Evolutionary conservation across 169 alveolate species (phyloP), one percentile per base, ranked within the genome.

Genomic region (Cyclospora cayetanensis): DNA sequence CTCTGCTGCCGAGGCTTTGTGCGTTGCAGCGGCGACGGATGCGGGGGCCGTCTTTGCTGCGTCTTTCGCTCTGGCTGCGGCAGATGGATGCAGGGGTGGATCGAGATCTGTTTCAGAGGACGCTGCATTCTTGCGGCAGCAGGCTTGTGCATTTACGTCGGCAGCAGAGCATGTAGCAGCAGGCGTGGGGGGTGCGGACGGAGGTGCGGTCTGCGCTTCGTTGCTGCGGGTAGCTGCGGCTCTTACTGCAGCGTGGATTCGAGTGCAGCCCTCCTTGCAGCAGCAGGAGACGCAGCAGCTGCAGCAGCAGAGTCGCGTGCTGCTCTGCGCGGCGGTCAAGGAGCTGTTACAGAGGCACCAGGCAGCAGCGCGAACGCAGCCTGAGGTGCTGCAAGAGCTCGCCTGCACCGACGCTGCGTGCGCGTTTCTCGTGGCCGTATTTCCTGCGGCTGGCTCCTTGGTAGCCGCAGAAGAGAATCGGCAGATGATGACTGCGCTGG

Each of bases 301-400:
- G 70, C 70, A 15, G 27, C 70, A 15, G 70, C 15, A 55, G 70
- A 20, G n/a, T 4, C 9, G 70, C 7, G 25, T 9, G 7, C 34
- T 55, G 4, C n/a, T 55, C n/a, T 55, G 70, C 70, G 25, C 70
- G 9, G 70, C 70, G 4, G 70, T 55, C 7, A 55, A 29, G 70
- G 11, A 55, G 70, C 70, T 9, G 55, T 9, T 22, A 4, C 70
- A 55, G 70, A 9, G 4, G 70, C 70, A 55, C 34, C 70, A 55
- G n/a, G 70, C 70, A 55, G 27, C 70, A 55, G 25, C n/a, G n/a
- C n/a, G n/a, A n/a, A n/a, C n/a, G n/a, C 70, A 55, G 70, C 70
- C 9, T 20, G 34, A 55, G 25, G 34, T 15, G 70, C 11, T 15
- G 70, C 70, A 55, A 29, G 34, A 55, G 70, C 70, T 55, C 9